Base-by-base conservation (phyloP, 73 alveolate genomes). In the Paraurostyla sp. region DNA sequence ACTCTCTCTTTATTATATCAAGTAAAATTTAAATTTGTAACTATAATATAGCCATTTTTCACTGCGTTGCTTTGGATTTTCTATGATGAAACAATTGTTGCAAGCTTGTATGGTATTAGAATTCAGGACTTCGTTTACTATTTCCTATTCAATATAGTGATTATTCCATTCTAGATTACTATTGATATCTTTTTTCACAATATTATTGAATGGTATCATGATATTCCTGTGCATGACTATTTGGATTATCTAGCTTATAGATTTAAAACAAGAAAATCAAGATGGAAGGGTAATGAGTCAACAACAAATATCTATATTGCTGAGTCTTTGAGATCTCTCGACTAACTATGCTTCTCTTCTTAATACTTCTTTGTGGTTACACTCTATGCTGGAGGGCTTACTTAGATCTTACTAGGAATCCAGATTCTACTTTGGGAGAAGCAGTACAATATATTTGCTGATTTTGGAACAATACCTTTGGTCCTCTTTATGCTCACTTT, bases 301-400 rank as follows among this genome's bases (percentile, higher is more conserved):
- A 87, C 76, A 45, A 81, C 76, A 0, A 95, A 96, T 75, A 54
- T 59, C 42, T 80, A 56, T 75, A 87, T 96, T 54, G 98, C 73
- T 6, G 95, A 85, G 35, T 35, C 76, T 0, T 76, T 80, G 42
- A 57, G 93, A 27, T 54, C 87, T 40, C 59, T 96, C 87, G 95
- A 92, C 65, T 86, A 95, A 86, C 91, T 96, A 22, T 95, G 99
- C 73, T 96, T 96, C 86, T 91, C 97, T 23, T 92, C 99, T 15
- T 96, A 96, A 84, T 88, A 92, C 87, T 96, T 91, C 91, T 96
- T 89, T 75, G 88, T 96, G 84, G 89, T 85, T 49, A 92, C 97
- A 52, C 62, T 96, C 2, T 94, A 83, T 83, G 95, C 84, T 3
- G 57, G 95, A 57, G 99, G 99, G 25, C 23, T 96, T 63, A 71